A percentile compares a stretch with the other conserved stretches of the same genome.
phyloP scores from a whole-genome alignment of 116 monocot genomes.

The Trichopus zeylanicus region DNA sequence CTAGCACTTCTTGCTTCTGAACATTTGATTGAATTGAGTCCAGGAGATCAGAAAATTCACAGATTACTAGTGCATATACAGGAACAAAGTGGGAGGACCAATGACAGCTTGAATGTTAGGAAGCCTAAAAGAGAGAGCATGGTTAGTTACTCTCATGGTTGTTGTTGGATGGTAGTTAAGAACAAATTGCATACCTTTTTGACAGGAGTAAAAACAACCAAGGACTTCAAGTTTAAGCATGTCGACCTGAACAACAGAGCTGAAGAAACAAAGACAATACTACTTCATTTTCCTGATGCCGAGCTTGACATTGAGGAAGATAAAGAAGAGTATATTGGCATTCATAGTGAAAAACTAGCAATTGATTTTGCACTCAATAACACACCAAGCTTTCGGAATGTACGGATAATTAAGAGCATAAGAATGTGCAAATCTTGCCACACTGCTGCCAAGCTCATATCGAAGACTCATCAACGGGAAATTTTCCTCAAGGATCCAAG shows the following conservation, averaged over 20 bases:
- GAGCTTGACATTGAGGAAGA: slow-evolving; percentile 41
- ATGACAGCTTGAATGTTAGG: slow-evolving; percentile 1
- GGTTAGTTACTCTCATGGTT: slow-evolving; percentile 11
- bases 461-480: slow-evolving; percentile 29
- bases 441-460: slow-evolving; percentile 41
- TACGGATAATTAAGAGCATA: slow-evolving; percentile 60
- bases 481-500: slow-evolving; percentile 73
- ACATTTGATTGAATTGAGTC: slow-evolving; percentile 34
- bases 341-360: slow-evolving; percentile 70
- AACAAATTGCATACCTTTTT: slow-evolving; percentile 33
- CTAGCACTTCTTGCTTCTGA: slow-evolving; percentile 38
- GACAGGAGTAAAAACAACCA: slow-evolving; percentile 17
- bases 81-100: slow-evolving; percentile 9
- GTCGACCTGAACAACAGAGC: slow-evolving; percentile 19
- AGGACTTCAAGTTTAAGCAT: slow-evolving; percentile 10
- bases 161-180: slow-evolving; percentile 53
- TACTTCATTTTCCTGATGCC: not conserved
- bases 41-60: slow-evolving; percentile 18
- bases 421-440: slow-evolving; percentile 68
- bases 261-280: slow-evolving; percentile 8
- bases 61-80: slow-evolving; percentile 25
- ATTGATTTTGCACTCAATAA: slow-evolving; percentile 41
- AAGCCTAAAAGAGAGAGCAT: slow-evolving; percentile 18
- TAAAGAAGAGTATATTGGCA: slow-evolving; percentile 30
- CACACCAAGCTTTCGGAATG: slow-evolving; percentile 14